Percentiles rank a stretch among this genome's conserved stretches.
Conservation (phyloP, 169 alveolate genomes). For the Plasmodium vivax region DNA sequence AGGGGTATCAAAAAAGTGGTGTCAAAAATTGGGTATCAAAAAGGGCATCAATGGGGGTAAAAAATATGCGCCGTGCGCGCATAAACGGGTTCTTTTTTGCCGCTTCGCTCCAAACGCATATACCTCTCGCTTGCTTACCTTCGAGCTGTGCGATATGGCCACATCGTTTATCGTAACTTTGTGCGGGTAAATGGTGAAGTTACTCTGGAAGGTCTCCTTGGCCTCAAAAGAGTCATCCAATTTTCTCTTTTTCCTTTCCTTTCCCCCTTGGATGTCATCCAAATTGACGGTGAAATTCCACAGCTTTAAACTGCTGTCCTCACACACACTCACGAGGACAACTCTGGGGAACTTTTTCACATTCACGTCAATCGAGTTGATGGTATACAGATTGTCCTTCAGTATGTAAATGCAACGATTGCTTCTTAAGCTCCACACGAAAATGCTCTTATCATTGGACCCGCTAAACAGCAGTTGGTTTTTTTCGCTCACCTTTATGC, state of each 20-base stretch:
- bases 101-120: no score
- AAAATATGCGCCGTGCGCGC: neutral
- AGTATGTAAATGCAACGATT: conserved; percentile 29
- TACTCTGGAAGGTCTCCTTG: conserved; percentile 32
- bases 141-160: conserved; percentile 41
- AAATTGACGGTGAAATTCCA: conserved; percentile 36
- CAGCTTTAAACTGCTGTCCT: conserved; percentile 59
- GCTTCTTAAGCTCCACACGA: conserved; percentile 63
- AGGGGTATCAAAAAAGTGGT: no score
- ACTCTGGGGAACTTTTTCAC: conserved; percentile 30
- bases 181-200: conserved; percentile 61
- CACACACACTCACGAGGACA: conserved; percentile 71
- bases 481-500: conserved; percentile 47
- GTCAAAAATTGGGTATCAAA: no score
- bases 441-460: conserved; percentile 72
- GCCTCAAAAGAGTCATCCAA: conserved; percentile 22
- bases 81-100: neutral
- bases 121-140: conserved; percentile 11
- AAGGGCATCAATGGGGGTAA: no score
- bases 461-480: conserved; percentile 56
- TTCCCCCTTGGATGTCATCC: conserved; percentile 6
- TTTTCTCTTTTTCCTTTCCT: conserved; percentile 35
- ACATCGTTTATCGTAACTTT: conserved; percentile 55
- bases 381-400: conserved; percentile 66
- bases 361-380: conserved; percentile 67